These are phyloP conservation scores for Phytophthora syringae DNA, from an alignment of 352 stramenopile species.

Conservation along the genomic window DNA sequence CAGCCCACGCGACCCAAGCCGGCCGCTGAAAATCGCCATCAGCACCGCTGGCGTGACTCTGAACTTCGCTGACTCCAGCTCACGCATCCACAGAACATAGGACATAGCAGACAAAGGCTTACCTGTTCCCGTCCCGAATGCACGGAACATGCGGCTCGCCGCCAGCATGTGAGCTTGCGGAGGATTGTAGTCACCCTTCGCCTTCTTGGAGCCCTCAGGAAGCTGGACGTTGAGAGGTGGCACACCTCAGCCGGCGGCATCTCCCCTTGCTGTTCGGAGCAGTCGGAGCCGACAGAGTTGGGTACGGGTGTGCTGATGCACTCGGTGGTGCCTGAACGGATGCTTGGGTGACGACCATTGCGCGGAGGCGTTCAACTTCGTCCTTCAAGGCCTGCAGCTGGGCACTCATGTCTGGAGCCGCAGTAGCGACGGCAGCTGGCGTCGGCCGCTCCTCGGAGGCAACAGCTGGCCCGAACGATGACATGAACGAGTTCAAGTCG, in stretches of 20 bases:
- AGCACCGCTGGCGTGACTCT: slow-evolving; percentile 3
- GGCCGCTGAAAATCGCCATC: slow-evolving; percentile 22
- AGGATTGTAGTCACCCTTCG: slow-evolving; percentile 21
- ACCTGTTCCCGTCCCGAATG: slow-evolving; percentile 4
- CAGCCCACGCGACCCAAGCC: slow-evolving; percentile 1
- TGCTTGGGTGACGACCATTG: not conserved
- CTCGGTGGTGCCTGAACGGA: not conserved
- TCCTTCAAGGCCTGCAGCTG: slow-evolving; percentile 5
- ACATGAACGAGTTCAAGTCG: slow-evolving; percentile 14
- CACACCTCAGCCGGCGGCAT: not conserved
- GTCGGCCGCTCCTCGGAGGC: not conserved
- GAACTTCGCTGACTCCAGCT: slow-evolving; percentile 21
- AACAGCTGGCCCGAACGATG: slow-evolving; percentile 3
- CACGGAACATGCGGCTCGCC: slow-evolving; percentile 12
- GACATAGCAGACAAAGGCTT: slow-evolving; percentile 15
- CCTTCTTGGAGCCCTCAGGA: slow-evolving; percentile 20
- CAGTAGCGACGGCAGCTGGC: not conserved
- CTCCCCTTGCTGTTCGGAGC: slow-evolving; percentile 6
- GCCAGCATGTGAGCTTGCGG: slow-evolving; percentile 19
- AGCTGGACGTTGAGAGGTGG: slow-evolving; percentile 7
- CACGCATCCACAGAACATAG: slow-evolving; percentile 24
- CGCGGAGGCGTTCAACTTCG: not conserved
- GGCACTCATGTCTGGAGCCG: not conserved
- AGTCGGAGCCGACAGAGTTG: not conserved
- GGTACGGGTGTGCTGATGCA: too few species aligned